Conservation (phyloP, 805 yeast genomes). For the Wickerhamiella lipophila region DNA sequence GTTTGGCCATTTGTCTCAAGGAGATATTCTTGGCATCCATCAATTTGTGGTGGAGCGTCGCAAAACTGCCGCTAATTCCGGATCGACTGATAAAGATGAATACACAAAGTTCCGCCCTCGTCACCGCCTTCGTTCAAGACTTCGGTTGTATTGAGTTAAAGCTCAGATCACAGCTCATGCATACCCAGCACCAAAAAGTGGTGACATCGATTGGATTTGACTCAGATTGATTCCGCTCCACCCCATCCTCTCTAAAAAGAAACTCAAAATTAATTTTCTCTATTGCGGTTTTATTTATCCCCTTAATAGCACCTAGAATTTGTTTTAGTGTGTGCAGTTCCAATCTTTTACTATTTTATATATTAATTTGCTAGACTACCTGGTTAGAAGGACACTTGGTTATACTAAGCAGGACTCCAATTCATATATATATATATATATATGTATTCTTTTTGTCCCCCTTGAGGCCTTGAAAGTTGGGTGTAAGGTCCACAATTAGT, state of each 20-base stretch:
- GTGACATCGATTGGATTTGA: too few species aligned
- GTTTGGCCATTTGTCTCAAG: slow-evolving; percentile 65
- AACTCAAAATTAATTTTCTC: not conserved
- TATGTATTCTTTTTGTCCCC: not conserved
- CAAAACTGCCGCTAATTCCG: slow-evolving; percentile 1
- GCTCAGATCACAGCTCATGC: too few species aligned
- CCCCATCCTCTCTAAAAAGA: not conserved
- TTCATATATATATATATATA: not conserved
- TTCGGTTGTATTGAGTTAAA: slow-evolving; percentile 19
- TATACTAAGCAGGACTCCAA: too few species aligned
- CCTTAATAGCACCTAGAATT: not conserved
- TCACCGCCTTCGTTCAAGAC: slow-evolving; percentile 21
- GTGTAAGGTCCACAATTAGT: too few species aligned
- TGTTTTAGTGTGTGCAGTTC: not conserved
- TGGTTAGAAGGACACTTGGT: too few species aligned
- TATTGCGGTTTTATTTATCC: not conserved
- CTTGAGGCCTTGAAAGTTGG: too few species aligned
- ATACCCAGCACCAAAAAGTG: too few species aligned
- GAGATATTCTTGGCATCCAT: slow-evolving; percentile 66
- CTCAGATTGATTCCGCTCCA: too few species aligned
- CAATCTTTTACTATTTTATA: not conserved
- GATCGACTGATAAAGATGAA: slow-evolving; percentile 22
- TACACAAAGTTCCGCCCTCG: slow-evolving; percentile 23
- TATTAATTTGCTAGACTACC: too few species aligned
- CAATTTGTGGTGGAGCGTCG: slow-evolving; percentile 52